Base-by-base conservation (phyloP, 106 monocot species). In the Posidonia australis region DNA sequence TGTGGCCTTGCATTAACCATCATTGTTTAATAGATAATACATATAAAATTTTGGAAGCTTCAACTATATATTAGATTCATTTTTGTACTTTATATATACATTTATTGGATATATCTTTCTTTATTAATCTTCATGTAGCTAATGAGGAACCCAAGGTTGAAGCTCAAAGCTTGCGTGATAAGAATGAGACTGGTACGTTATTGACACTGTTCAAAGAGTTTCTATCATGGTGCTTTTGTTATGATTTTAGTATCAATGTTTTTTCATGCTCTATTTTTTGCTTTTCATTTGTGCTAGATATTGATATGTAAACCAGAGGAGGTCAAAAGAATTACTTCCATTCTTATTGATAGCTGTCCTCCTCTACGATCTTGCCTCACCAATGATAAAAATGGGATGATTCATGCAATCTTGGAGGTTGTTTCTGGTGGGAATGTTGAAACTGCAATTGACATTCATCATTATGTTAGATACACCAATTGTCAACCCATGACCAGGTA, bases 361-460 rank as follows among this genome's bases (percentile, higher is more conserved):
- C 85, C 98, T 3, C 76, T 98, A 71, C 85, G 91, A 70, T 98
- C 98, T 46, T 98, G 98, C 68, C 91, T 98, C 25, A 82, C 98
- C 27, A 91, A 98, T 70, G 90, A 87, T 73, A 91, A 91, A 87
- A 98, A 98, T 83, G 98, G 98, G 58, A 98, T 98, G 98, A 87
- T 85, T 71, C 98, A 98, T 77, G 91, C 98, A 32, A 91, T 98
- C 53, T 76, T 98, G 79, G 98, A 98, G 73, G 98, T 98, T 69
- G 91, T 98, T 73, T 78, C 98, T 77, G 90, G 98, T 67, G 98
- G 98, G 13, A 87, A 87, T 69, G 98, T 98, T 52, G 91, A 98
- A 75, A 88, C 87, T 46, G 87, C 98, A 70, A 85, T 46, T 66
- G 98, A 98, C 65, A 85, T 98, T 63, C 73, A 98, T 82, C 87